Percentiles rank a stretch among this genome's conserved stretches.
These are phyloP conservation scores for Aspergillus heteromorphus DNA, from an alignment of 495 filamentous ascomycete species.

Conservation along the genomic window DNA sequence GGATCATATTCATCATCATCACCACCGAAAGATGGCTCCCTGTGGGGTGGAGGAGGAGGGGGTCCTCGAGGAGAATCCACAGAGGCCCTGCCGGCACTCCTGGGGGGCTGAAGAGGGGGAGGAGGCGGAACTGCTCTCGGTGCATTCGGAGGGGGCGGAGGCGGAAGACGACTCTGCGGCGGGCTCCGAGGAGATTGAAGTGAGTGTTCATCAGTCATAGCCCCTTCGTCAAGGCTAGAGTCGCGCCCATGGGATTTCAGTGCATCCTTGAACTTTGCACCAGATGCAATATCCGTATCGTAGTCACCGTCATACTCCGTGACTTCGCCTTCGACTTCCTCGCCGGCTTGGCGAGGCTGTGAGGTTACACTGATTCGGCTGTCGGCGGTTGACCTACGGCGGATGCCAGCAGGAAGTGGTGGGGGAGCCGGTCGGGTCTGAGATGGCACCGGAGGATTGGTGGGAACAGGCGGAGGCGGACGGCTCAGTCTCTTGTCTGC, in stretches of 20 bases:
- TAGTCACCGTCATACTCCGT: constrained; percentile 98
- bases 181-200: constrained; percentile 44
- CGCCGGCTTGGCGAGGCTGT: constrained; percentile 38
- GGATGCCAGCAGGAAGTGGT: constrained; percentile 58
- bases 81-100: constrained; percentile 44
- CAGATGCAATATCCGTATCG: constrained; percentile 92
- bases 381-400: constrained; percentile 59
- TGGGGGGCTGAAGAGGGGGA: constrained; percentile 46
- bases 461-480: constrained; percentile 47
- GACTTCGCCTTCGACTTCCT: constrained; percentile 72
- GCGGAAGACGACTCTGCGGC: constrained; percentile 46
- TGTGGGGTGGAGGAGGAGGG: constrained; percentile 48
- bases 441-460: constrained; percentile 40
- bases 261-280: constrained; percentile 85
- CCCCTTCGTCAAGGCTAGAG: constrained; percentile 61
- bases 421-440: constrained; percentile 72
- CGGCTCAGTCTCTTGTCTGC: constrained; percentile 48
- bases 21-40: constrained; percentile 38
- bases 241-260: constrained; percentile 76
- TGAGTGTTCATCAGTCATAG: constrained; percentile 47
- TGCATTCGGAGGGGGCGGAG: constrained; percentile 52
- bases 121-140: constrained; percentile 52
- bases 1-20: constrained; percentile 72
- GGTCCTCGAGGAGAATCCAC: constrained; percentile 67
- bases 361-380: constrained; percentile 33